Conservation (phyloP, 2,329 filamentous ascomycete species). For the Sporothrix mexicana region DNA sequence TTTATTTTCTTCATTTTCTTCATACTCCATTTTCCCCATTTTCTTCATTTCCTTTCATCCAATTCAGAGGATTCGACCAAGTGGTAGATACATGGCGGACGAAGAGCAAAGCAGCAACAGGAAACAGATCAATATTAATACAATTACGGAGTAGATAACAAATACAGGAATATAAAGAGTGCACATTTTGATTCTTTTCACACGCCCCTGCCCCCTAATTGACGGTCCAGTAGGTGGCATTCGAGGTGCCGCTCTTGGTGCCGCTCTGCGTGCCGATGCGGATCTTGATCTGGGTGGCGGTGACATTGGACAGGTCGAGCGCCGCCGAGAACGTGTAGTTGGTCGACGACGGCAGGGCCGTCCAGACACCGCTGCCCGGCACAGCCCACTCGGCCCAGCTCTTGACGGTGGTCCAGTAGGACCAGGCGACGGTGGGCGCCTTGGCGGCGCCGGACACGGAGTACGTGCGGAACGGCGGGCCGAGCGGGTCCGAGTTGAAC, state of each 20-base stretch:
- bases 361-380: constrained; percentile 31
- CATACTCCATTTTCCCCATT: too few relatives aligned
- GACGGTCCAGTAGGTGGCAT: constrained; percentile 27
- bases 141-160: not conserved
- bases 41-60: too few relatives aligned
- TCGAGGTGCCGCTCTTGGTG: constrained; percentile 15
- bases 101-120: too few relatives aligned
- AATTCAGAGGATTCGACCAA: not conserved
- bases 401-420: constrained; percentile 33
- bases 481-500: constrained; percentile 23
- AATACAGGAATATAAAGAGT: not conserved
- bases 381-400: constrained; percentile 34
- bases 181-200: not conserved
- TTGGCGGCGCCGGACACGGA: constrained; percentile 16
- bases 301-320: constrained; percentile 28
- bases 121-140: too few relatives aligned
- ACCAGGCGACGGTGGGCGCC: constrained; percentile 29
- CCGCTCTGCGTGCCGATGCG: constrained; percentile 29
- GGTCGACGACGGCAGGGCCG: constrained; percentile 17
- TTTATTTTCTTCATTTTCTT: too few relatives aligned
- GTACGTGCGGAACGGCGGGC: constrained; percentile 28
- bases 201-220: not conserved
- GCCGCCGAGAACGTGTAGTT: constrained; percentile 33
- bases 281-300: constrained; percentile 29
- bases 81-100: not conserved